A percentile compares a stretch with the other conserved stretches of the same genome.
phyloP scores from a whole-genome alignment of 305 asterid genomes.

The Caryopteris hybrid region DNA sequence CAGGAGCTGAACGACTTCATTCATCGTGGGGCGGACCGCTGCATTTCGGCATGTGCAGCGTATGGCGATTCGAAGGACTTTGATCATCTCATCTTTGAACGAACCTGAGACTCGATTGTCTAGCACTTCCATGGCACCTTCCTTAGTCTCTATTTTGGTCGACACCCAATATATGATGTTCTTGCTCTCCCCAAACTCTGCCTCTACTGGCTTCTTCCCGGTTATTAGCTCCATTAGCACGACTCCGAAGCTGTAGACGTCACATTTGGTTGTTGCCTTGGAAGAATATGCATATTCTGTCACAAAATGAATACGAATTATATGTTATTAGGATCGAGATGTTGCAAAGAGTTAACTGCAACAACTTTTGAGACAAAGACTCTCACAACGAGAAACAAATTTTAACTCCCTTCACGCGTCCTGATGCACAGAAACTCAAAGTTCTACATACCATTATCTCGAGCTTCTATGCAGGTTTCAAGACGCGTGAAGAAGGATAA shows the following conservation, averaged over 20 bases:
- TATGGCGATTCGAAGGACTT: conserved; percentile 62
- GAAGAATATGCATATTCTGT: conserved; percentile 72
- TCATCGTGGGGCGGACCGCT: conserved; percentile 61
- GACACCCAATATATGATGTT: conserved; percentile 73
- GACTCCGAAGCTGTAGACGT: conserved; percentile 78
- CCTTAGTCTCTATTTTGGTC: conserved; percentile 63
- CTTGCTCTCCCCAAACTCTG: conserved; percentile 73
- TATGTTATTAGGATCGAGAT: no score
- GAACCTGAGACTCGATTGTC: conserved; percentile 44
- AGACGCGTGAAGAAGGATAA: no score
- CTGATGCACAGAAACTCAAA: no score
- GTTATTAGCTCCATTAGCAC: conserved; percentile 70
- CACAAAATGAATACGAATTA: conserved; percentile 21
- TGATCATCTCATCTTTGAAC: conserved; percentile 70
- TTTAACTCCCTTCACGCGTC: no score
- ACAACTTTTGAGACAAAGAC: no score
- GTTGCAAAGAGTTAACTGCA: no score
- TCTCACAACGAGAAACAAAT: no score
- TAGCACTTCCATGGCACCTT: conserved; percentile 54
- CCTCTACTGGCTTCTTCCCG: conserved; percentile 74
- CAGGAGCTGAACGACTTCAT: conserved; percentile 61
- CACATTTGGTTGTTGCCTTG: conserved; percentile 72
- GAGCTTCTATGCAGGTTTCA: no score
- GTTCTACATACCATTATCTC: no score
- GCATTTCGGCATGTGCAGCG: conserved; percentile 60